Conservation (phyloP, 2,329 filamentous ascomycete species). For the Trichoderma aggressivum region DNA sequence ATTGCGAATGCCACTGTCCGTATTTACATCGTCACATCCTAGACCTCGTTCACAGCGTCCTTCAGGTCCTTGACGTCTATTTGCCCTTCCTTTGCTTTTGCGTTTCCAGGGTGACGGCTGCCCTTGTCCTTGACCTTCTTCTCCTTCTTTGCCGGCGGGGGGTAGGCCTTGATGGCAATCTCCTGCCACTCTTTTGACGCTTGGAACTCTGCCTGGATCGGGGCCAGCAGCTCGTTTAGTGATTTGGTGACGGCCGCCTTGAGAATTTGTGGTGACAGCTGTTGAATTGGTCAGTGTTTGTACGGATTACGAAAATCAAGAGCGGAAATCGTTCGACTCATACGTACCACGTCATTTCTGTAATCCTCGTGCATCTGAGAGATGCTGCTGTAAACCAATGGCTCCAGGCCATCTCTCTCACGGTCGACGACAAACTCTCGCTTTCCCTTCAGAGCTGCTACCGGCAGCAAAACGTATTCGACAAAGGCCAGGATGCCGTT, state of each 20-base stretch:
- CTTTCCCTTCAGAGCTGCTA: conserved; percentile 59
- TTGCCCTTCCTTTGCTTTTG: background rate
- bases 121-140: conserved; percentile 78
- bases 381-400: conserved; percentile 76
- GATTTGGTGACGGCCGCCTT: conserved; percentile 79
- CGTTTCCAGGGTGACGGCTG: conserved; percentile 55
- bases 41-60: background rate
- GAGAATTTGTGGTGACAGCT: conserved; percentile 77
- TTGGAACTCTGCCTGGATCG: conserved; percentile 73
- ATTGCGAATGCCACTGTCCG: background rate
- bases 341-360: conserved; percentile 66
- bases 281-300: background rate
- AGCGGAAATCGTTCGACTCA: background rate
- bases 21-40: background rate
- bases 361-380: conserved; percentile 77
- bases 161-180: conserved; percentile 72
- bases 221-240: conserved; percentile 69
- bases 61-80: conserved; percentile 13
- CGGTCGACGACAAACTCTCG: conserved; percentile 66
- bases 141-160: conserved; percentile 65
- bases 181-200: conserved; percentile 73
- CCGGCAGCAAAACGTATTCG: conserved; percentile 81
- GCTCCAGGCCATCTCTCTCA: conserved; percentile 61
- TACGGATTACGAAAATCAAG: background rate
- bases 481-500: conserved; percentile 87